Evolutionary conservation across 345 rosid species (phyloP).

Genomic region (Arabidopsis thaliana): TAIR10.1 NC_003076.8:20506001-20506500

Average conservation of each 20-base stretch:
- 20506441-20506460: conserved; percentile 37
- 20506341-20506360: neutral
- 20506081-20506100: conserved; percentile 44
- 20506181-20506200: conserved; percentile 56
- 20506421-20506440: conserved; percentile 41
- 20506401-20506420: conserved; percentile 49
- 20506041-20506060: conserved; percentile 38
- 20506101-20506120: conserved; percentile 46
- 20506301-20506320: conserved; percentile 45
- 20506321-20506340: conserved; percentile 35
- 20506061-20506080: conserved; percentile 38
- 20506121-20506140: conserved; percentile 46
- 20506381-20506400: conserved; percentile 58
- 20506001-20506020: conserved; percentile 18
- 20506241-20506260: conserved; percentile 57
- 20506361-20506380: conserved; percentile 29
- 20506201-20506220: conserved; percentile 88
- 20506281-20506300: conserved; percentile 78
- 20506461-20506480: conserved; percentile 36
- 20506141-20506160: neutral
- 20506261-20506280: conserved; percentile 52
- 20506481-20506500: conserved; percentile 19
- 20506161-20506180: conserved; percentile 35
- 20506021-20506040: conserved; percentile 44
- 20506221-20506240: conserved; percentile 74